Evolutionary conservation across 495 filamentous ascomycete species (phyloP).

Genomic region (Filosporella fistucella): DNA sequence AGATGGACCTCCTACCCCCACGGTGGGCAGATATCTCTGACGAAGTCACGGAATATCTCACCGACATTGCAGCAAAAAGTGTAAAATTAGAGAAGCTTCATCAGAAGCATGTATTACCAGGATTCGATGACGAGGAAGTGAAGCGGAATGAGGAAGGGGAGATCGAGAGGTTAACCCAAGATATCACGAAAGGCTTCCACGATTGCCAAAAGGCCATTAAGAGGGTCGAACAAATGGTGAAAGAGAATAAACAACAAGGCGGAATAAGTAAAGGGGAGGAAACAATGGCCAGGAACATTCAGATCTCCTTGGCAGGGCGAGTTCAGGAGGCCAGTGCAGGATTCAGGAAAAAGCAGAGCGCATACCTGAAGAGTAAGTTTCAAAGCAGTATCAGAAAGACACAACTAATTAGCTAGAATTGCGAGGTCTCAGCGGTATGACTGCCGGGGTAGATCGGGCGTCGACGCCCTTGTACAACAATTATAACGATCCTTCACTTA

Average conservation of each 20-base stretch:
- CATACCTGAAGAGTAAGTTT: slow-evolving; percentile 82
- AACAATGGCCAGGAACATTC: slow-evolving; percentile 93
- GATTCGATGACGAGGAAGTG: slow-evolving; percentile 91
- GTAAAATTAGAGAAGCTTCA: slow-evolving; percentile 85
- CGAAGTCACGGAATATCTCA: slow-evolving; percentile 81
- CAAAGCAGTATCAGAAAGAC: slow-evolving; percentile 10
- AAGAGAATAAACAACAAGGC: slow-evolving; percentile 62
- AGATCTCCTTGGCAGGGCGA: slow-evolving; percentile 78
- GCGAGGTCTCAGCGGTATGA: slow-evolving; percentile 60
- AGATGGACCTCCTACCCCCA: slow-evolving; percentile 95
- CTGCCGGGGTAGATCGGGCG: slow-evolving; percentile 41
- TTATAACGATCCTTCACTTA: slow-evolving; percentile 66
- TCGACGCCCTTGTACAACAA: slow-evolving; percentile 55
- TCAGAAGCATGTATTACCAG: slow-evolving; percentile 93
- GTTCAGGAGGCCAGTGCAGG: slow-evolving; percentile 90
- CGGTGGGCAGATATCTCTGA: slow-evolving; percentile 95
- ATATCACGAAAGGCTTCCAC: slow-evolving; percentile 85
- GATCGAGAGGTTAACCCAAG: slow-evolving; percentile 86
- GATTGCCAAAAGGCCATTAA: slow-evolving; percentile 84
- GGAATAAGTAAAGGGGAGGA: slow-evolving; percentile 76
- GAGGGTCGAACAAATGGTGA: slow-evolving; percentile 79
- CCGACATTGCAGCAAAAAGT: slow-evolving; percentile 76
- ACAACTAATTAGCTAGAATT: slow-evolving; percentile 55
- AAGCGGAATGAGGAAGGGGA: slow-evolving; percentile 78
- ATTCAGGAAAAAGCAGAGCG: slow-evolving; percentile 95